Evolutionary conservation across 768 basidiomycete species (phyloP).

Genomic region (Sporobolomyces pararoseus): DNA sequence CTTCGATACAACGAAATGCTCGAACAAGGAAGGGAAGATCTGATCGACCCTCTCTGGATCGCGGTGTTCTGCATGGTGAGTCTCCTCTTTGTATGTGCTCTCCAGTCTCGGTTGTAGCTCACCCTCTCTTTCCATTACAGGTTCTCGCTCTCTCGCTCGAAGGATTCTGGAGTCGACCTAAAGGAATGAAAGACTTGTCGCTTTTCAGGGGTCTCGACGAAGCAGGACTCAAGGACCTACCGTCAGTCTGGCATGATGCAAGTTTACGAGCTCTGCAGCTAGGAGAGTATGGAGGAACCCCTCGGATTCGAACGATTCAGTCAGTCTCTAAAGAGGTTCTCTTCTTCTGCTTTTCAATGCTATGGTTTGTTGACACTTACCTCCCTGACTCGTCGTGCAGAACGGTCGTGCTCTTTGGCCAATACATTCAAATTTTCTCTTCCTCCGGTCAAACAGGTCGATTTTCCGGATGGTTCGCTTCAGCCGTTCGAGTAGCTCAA

Average conservation of each 20-base stretch:
- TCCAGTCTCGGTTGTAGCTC: background rate
- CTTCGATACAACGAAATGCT: slow-evolving; percentile 35
- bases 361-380: no score
- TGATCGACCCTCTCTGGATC: slow-evolving; percentile 39
- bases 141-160: slow-evolving; percentile 42
- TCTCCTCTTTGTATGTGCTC: background rate
- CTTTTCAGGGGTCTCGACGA: slow-evolving; percentile 37
- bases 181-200: slow-evolving; percentile 21
- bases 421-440: slow-evolving; percentile 39
- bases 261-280: slow-evolving; percentile 36
- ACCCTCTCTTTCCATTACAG: background rate
- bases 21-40: slow-evolving; percentile 15
- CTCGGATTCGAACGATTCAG: slow-evolving; percentile 38
- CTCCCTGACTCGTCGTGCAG: no score
- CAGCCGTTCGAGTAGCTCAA: slow-evolving; percentile 36
- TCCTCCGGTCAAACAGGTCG: slow-evolving; percentile 36
- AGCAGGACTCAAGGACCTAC: slow-evolving; percentile 31
- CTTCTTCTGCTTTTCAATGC: background rate
- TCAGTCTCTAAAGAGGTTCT: background rate
- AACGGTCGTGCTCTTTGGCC: slow-evolving; percentile 19
- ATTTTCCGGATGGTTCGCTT: slow-evolving; percentile 33
- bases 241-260: slow-evolving; percentile 41
- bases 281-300: slow-evolving; percentile 41
- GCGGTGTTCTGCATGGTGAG: slow-evolving; percentile 38
- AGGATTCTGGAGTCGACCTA: slow-evolving; percentile 37